These are phyloP conservation scores for Malus hybrid DNA, from an alignment of 331 rosid species.

Conservation along the genomic window DNA sequence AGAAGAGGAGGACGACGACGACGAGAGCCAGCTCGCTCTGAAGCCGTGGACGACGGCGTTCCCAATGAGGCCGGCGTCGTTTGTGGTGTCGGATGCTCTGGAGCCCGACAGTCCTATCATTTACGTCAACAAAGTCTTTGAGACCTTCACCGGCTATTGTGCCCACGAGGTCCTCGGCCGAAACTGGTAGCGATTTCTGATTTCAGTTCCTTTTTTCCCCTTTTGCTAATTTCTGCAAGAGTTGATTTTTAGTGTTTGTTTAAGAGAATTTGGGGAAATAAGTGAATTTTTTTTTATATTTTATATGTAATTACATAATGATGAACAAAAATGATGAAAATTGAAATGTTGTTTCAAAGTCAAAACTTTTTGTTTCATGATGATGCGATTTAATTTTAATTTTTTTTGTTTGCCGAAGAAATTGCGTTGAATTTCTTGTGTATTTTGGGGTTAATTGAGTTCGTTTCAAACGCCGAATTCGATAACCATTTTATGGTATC, in stretches of 20 bases:
- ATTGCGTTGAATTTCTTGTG: not conserved
- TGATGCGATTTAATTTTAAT: not conserved
- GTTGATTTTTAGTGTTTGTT: not conserved
- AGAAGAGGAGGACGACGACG: conserved; percentile 19
- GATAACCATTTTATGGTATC: not conserved
- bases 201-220: not conserved
- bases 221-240: not conserved
- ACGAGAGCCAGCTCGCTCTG: conserved; percentile 43
- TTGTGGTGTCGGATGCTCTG: conserved; percentile 87
- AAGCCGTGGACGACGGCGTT: conserved; percentile 39
- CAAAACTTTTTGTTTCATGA: not conserved
- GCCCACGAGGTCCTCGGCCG: conserved; percentile 93
- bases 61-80: conserved; percentile 73
- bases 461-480: not conserved
- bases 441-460: not conserved
- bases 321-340: not conserved
- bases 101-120: conserved; percentile 87
- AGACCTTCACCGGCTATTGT: conserved; percentile 79
- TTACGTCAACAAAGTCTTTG: conserved; percentile 89
- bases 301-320: not conserved
- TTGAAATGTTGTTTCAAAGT: not conserved
- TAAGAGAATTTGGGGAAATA: not conserved
- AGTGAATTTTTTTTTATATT: not conserved
- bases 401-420: not conserved
- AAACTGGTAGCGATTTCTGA: conserved; percentile 53